These are phyloP conservation scores for Trichoderma sp. DNA, from an alignment of 2,329 filamentous ascomycete genomes.

Conservation along the genomic window DNA sequence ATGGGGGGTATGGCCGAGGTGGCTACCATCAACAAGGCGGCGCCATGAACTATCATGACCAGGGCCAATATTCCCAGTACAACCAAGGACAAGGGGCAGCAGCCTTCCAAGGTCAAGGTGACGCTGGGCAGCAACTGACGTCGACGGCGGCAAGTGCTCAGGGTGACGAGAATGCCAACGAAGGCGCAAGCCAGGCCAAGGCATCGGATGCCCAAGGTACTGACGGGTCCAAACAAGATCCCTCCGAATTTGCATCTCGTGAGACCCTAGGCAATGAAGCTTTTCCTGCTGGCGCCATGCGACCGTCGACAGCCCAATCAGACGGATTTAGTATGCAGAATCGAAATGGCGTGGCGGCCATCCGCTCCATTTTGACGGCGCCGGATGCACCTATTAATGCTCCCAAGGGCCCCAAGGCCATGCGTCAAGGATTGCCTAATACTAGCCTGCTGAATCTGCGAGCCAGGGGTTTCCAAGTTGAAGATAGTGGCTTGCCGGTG, in stretches of 20 bases:
- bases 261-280: constrained; percentile 33
- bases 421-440: constrained; percentile 85
- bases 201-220: constrained; percentile 10
- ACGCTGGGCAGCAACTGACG: constrained; percentile 22
- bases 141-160: constrained; percentile 30
- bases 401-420: constrained; percentile 89
- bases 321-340: constrained; percentile 25
- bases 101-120: constrained; percentile 23
- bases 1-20: constrained; percentile 55
- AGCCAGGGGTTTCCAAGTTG: constrained; percentile 49
- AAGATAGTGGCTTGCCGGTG: constrained; percentile 39
- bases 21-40: constrained; percentile 44
- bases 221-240: constrained; percentile 25
- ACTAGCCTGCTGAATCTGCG: constrained; percentile 68
- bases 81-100: constrained; percentile 20
- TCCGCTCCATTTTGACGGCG: constrained; percentile 35
- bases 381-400: constrained; percentile 62
- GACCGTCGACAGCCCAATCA: constrained; percentile 18
- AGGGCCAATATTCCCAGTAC: constrained; percentile 32
- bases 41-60: constrained; percentile 38
- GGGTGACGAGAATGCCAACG: constrained; percentile 41
- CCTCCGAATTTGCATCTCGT: constrained; percentile 27
- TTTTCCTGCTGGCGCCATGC: constrained; percentile 23
- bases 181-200: constrained; percentile 7
- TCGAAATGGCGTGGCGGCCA: constrained; percentile 25